A percentile compares a stretch with the other conserved stretches of the same genome.
These are phyloP conservation scores for Geotrichum bryndzae DNA, from an alignment of 1,139 yeast species.

Conservation along the genomic window DNA sequence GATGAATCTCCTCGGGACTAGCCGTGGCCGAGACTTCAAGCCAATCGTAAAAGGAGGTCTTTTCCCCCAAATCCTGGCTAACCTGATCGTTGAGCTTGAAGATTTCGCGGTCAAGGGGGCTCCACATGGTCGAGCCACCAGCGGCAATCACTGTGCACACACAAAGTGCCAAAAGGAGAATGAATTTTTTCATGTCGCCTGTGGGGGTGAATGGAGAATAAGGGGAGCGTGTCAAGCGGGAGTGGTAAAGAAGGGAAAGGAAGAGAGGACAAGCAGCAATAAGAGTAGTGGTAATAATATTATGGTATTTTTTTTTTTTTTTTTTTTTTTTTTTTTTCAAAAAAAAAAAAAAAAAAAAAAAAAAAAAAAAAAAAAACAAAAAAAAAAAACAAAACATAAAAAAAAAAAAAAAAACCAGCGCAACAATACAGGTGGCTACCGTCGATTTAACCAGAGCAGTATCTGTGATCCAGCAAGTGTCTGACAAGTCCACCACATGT, in stretches of 20 bases:
- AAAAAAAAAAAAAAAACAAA: too few relatives aligned
- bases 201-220: background rate
- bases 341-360: too few relatives aligned
- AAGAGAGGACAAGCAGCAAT: too few relatives aligned
- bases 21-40: conserved; percentile 37
- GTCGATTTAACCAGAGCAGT: too few relatives aligned
- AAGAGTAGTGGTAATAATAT: background rate
- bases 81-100: conserved; percentile 68
- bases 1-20: conserved; percentile 55
- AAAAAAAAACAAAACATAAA: too few relatives aligned
- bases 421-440: too few relatives aligned
- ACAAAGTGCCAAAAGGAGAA: conserved; percentile 4
- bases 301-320: too few relatives aligned
- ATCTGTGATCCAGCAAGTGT: too few relatives aligned
- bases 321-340: too few relatives aligned
- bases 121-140: conserved; percentile 32
- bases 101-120: conserved; percentile 70
- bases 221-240: background rate
- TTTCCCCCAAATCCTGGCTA: conserved; percentile 55
- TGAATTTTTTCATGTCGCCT: background rate
- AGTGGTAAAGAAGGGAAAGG: background rate
- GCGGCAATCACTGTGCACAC: conserved; percentile 14
- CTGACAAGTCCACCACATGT: too few relatives aligned
- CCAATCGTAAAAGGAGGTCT: conserved; percentile 57
- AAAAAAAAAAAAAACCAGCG: too few relatives aligned